Percentiles rank a stretch among this genome's conserved stretches.
These are phyloP conservation scores for Aspergillus homomorphus DNA, from an alignment of 495 filamentous ascomycete genomes.

Conservation along the genomic window DNA sequence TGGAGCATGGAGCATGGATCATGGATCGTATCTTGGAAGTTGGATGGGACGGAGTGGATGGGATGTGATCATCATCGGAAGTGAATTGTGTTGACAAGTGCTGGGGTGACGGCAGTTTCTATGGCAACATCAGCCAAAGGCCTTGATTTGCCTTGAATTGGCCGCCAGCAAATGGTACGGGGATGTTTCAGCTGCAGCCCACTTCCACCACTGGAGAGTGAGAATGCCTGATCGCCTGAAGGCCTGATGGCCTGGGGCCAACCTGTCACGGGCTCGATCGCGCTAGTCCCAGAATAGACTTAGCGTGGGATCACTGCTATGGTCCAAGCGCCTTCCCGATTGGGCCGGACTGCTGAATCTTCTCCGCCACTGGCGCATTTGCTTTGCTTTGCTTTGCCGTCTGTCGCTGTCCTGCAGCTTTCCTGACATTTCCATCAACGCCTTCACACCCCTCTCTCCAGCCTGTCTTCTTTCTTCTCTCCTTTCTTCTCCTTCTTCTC, in stretches of 20 bases:
- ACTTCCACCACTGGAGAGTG: too few relatives aligned
- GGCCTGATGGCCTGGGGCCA: constrained; percentile 22
- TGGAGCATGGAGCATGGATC: too few relatives aligned
- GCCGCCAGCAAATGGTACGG: too few relatives aligned
- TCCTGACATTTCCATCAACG: constrained; percentile 3
- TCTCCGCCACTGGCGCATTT: neutral
- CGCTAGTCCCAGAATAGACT: constrained; percentile 24
- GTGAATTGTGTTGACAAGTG: constrained; percentile 38
- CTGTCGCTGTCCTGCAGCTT: neutral
- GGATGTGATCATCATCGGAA: neutral
- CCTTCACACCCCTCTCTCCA: too few relatives aligned
- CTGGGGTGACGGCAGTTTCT: constrained; percentile 34
- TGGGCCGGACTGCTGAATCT: constrained; percentile 13
- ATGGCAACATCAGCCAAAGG: constrained; percentile 27
- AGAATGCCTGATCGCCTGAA: constrained; percentile 21
- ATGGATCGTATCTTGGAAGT: neutral
- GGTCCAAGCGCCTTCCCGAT: constrained; percentile 22
- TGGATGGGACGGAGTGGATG: constrained; percentile 16
- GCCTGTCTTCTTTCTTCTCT: too few relatives aligned
- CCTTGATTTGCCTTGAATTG: too few relatives aligned
- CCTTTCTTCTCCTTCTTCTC: neutral
- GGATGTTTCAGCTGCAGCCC: too few relatives aligned
- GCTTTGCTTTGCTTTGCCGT: too few relatives aligned
- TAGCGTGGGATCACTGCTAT: constrained; percentile 23
- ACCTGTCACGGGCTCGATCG: constrained; percentile 26